phyloP scores from a whole-genome alignment of 139 green algal species.

The Bryopsis sp. region DNA sequence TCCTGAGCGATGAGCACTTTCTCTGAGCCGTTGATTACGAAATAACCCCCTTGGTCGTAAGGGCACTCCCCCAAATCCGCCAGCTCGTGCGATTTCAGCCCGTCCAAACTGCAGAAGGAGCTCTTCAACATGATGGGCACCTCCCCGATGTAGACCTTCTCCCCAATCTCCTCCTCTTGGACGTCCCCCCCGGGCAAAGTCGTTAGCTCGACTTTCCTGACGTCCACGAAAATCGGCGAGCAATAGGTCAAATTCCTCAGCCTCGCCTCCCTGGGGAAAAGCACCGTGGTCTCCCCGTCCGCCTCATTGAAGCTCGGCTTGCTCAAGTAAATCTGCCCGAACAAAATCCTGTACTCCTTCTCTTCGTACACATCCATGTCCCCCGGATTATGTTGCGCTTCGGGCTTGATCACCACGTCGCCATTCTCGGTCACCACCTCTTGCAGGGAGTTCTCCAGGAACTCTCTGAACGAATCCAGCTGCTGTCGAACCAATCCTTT shows the following conservation, averaged over 20 bases:
- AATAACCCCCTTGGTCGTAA: constrained; percentile 97
- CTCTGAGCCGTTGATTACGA: constrained; percentile 97
- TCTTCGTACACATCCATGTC: constrained; percentile 23
- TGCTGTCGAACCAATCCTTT: constrained; percentile 97
- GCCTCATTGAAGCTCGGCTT: constrained; percentile 86
- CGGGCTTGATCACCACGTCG: constrained; percentile 55
- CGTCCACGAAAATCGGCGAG: constrained; percentile 89
- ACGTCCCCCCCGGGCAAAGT: constrained; percentile 32
- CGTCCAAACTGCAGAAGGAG: constrained; percentile 80
- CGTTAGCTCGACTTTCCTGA: constrained; percentile 64
- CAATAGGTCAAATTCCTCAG: constrained; percentile 96
- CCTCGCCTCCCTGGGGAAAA: constrained; percentile 94
- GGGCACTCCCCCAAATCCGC: constrained; percentile 89
- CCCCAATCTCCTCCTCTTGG: constrained; percentile 32
- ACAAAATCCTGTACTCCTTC: constrained; percentile 60
- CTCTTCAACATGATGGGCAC: constrained; percentile 98
- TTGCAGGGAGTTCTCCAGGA: constrained; percentile 89
- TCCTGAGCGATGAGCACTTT: constrained; percentile 99
- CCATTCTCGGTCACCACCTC: constrained; percentile 60
- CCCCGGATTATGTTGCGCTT: constrained; percentile 71
- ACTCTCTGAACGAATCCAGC: constrained; percentile 98
- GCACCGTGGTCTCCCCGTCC: constrained; percentile 75
- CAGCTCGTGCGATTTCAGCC: constrained; percentile 71
- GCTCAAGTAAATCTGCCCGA: constrained; percentile 92
- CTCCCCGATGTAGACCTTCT: constrained; percentile 93